phyloP scores from a whole-genome alignment of 108 stramenopile species.

The Nannochloropsis granulata region DNA sequence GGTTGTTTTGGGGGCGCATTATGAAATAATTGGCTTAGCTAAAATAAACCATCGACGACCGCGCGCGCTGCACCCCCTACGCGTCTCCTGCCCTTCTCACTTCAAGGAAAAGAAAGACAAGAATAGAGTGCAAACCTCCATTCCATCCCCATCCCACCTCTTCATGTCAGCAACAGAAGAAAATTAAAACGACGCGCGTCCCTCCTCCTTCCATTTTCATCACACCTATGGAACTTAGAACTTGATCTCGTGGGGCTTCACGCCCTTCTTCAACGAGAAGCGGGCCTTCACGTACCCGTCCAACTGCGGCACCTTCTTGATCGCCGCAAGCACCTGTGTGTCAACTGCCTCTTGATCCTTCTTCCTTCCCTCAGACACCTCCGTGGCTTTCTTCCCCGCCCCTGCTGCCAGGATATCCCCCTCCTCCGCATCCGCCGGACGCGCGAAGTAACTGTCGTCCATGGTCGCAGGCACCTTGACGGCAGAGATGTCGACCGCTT shows the following conservation, averaged over 20 bases:
- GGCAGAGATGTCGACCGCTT: slow-evolving; percentile 70
- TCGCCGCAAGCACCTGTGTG: slow-evolving; percentile 54
- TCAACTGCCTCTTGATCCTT: slow-evolving; percentile 88
- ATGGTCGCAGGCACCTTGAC: slow-evolving; percentile 64
- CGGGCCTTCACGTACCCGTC: slow-evolving; percentile 81
- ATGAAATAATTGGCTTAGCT: too few relatives aligned
- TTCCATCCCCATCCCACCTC: too few relatives aligned
- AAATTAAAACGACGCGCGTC: too few relatives aligned
- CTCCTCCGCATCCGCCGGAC: not conserved
- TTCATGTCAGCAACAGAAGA: too few relatives aligned
- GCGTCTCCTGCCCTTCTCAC: too few relatives aligned
- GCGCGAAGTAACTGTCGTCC: slow-evolving; percentile 77
- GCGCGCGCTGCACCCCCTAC: too few relatives aligned
- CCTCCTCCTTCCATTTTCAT: not conserved
- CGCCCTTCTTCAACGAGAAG: slow-evolving; percentile 72
- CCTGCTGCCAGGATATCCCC: not conserved
- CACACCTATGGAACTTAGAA: slow-evolving; percentile 53
- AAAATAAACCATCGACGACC: too few relatives aligned
- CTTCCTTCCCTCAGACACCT: slow-evolving; percentile 78
- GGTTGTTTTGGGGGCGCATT: too few relatives aligned
- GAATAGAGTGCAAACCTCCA: too few relatives aligned
- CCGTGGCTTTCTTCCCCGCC: slow-evolving; percentile 40
- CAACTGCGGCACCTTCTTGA: slow-evolving; percentile 58
- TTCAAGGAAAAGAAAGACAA: too few relatives aligned
- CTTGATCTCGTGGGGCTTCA: slow-evolving; percentile 91